Percentiles rank a stretch among this genome's conserved stretches.
Conservation (phyloP, 768 basidiomycete genomes). For the Tricholoma hemisulphureum region DNA sequence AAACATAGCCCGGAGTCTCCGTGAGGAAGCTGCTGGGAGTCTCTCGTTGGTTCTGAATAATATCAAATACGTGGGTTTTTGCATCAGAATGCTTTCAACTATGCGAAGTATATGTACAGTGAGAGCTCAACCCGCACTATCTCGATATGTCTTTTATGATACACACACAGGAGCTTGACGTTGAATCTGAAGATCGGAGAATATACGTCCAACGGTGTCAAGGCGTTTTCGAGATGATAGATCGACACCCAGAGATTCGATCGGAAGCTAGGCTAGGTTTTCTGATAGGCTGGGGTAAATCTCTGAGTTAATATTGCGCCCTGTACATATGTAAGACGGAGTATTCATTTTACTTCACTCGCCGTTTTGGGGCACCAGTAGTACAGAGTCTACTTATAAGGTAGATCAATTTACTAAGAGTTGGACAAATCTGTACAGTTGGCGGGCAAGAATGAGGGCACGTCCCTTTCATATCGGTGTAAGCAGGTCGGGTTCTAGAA, state of each 20-base stretch:
- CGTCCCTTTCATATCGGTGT: too few relatives aligned
- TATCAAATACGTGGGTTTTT: slow-evolving; percentile 38
- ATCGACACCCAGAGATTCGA: not conserved
- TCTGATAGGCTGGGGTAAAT: not conserved
- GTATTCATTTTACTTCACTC: not conserved
- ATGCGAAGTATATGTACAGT: slow-evolving; percentile 37
- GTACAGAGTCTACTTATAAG: too few relatives aligned
- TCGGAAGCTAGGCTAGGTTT: not conserved
- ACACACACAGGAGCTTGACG: not conserved
- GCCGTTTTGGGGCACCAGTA: too few relatives aligned
- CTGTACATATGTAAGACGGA: not conserved
- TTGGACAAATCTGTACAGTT: too few relatives aligned
- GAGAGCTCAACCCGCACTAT: not conserved
- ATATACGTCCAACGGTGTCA: not conserved
- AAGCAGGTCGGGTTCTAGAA: too few relatives aligned
- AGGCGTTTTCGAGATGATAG: not conserved
- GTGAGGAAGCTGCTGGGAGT: slow-evolving; percentile 21
- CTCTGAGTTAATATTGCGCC: not conserved
- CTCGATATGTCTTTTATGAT: not conserved
- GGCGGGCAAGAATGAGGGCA: too few relatives aligned
- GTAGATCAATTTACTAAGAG: too few relatives aligned
- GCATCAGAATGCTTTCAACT: slow-evolving; percentile 46
- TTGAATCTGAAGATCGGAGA: not conserved
- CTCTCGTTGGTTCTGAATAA: slow-evolving; percentile 24
- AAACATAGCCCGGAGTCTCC: slow-evolving; percentile 41